Evolutionary conservation across 148 eudicot species (phyloP), one percentile per base, ranked within the genome.

Genomic region (Diospyros lotus): DNA sequence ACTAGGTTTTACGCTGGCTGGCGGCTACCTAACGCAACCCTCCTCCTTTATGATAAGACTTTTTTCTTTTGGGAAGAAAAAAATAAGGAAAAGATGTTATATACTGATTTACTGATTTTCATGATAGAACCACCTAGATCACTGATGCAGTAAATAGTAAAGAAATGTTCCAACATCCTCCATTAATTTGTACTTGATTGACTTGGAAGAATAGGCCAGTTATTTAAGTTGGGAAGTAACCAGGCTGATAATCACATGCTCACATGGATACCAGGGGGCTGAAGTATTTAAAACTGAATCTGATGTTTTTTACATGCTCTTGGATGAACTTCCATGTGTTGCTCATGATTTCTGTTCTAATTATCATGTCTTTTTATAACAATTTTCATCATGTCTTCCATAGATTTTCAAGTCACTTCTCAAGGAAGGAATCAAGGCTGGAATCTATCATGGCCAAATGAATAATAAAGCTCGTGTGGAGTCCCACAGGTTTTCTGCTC

Each of bases 361-460:
- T 66, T 56, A 69, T 61, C 62, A 28, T 69, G 73, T 44, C 52
- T 61, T 15, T 66, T 46, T 67, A 52, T 68, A n/a, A 53, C 61
- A 6, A 4, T 40, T 66, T 53, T 51, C 2, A 4, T 58, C 41
- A 39, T 51, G 59, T n/a, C 6, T 83, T 76, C 52, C 41, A 58
- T 66, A 92, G 94, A 84, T 92, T 61, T 85, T 79, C 79, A 77
- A 87, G 69, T 72, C 73, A 75, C 91, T 92, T 68, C 81, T 72
- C 52, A 74, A 75, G 75, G 87, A 86, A 38, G 88, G 92, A 81
- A 82, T 92, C 52, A 80, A 85, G 78, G 84, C 88, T 65, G 97
- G 94, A 69, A 88, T 87, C 67, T 92, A 92, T 83, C 91, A 92
- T 87, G 97, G 97, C 67, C 92, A 87, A 87, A 82, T 92, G 94